Evolutionary conservation across 108 stramenopile genomes (phyloP), one percentile per base, ranked within the genome.

Genomic region (Fistulifera pelliculosa): DNA sequence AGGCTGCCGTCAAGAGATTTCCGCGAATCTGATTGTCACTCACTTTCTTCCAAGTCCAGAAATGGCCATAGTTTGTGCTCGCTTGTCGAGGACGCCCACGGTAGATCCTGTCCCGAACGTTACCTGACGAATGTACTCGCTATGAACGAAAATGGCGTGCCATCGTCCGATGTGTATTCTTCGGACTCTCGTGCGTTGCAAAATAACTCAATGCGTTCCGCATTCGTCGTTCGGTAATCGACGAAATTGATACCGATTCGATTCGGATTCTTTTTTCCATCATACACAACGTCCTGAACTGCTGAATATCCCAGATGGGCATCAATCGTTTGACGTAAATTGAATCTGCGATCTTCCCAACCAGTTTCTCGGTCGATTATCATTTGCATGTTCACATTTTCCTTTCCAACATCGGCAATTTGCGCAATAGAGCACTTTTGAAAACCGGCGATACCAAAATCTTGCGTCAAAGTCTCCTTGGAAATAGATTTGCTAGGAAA

Each of bases 171-270:
- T 56, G 47, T 1, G 10, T 54, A 66, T 43, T 58, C 49, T 56
- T 88, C 83, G 1, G 81, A 77, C 45, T 85, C 87, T 1, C 87
- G 68, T 12, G 73, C 87, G 61, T 89, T 89, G 54, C 73, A 81
- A 59, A 89, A 89, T 12, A 89, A 42, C 68, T 89, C 87, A 47
- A 89, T 81, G n/a, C 87, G 75, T 58, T 89, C 81, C 10, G 87
- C 87, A 71, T 89, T 89, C 21, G 61, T 61, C 40, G 87, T 89
- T 40, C 69, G 65, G 52, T 89, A 72, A 3, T 71, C 75, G n/a
- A 77, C 66, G 70, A 89, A 89, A 17, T 74, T 80, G 49, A 85
- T 85, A 1, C 79, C 80, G 25, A 89, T 52, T 27, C 87, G 63
- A 59, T 89, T 89, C 1, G 87, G 79, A 59, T 85, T 85, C 48